Evolutionary conservation across 2,329 filamentous ascomycete genomes (phyloP), one percentile per base, ranked within the genome.

Genomic region (Penicillium rolfsii): DNA sequence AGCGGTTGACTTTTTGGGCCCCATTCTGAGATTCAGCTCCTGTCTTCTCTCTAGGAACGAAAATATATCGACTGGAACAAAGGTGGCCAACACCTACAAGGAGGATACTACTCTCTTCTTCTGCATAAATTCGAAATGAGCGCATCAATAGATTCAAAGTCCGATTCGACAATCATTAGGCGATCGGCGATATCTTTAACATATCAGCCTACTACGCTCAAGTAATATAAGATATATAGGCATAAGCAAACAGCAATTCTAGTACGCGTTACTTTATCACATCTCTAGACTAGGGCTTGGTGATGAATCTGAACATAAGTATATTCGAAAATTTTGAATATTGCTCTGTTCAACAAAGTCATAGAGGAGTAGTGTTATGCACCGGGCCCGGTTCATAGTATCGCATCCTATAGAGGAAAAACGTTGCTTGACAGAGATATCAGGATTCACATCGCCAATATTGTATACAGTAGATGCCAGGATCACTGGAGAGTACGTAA

Each of bases 401-500:
- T 40, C 38, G 19, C 38, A n/a, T 40, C 16, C 38, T 40, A 40
- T 16, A 40, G 19, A 40, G 38, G 19, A 40, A 16, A 40, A 40
- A 40, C 38, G 19, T 40, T 40, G 38, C 38, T 4, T 40, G 16
- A 40, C 38, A 40, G 38, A 40, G 38, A 40, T 16, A 40, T 7
- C 16, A 5, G 38, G 38, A 40, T 40, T 40, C 38, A 40, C 3
- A 14, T 26, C 22, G 26, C n/a, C n/a, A n/a, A n/a, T n/a, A n/a
- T 40, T 35, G 33, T 35, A 52, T 36, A 19, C 19, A 33, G 49
- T 40, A 3, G 33, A 26, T 52, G 49, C 28, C 19, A 7, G 19
- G 19, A 52, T 38, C 19, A 52, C 49, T 36, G 49, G 49, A 52
- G 49, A 52, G 40, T 52, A 52, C 49, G 40, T 35, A 40, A 52